Evolutionary conservation across 2,329 filamentous ascomycete species (phyloP).

Genomic region (Zymoseptoria passerinii): DNA sequence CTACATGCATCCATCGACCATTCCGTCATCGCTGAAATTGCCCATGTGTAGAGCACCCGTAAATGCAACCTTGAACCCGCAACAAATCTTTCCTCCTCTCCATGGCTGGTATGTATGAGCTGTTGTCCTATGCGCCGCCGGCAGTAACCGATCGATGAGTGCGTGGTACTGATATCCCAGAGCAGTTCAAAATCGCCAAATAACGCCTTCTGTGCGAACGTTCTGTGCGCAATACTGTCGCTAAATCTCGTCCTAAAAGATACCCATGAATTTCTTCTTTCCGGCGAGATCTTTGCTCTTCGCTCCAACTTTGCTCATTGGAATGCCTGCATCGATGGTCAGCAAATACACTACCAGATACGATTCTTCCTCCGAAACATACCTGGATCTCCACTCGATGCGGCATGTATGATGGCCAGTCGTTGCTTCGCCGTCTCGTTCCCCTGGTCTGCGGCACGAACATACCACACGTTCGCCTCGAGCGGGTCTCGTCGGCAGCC

Average conservation of each 20-base stretch:
- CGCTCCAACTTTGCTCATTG: constrained; percentile 28
- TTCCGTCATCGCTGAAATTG: not conserved
- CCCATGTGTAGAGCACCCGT: not conserved
- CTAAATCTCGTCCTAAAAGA: constrained; percentile 17
- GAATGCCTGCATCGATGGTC: constrained; percentile 10
- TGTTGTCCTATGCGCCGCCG: too few species aligned
- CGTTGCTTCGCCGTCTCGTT: constrained; percentile 84
- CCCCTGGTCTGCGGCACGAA: constrained; percentile 84
- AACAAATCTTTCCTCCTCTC: too few species aligned
- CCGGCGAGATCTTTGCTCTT: constrained; percentile 25
- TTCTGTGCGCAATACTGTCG: not conserved
- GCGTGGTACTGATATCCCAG: not conserved
- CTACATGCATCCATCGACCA: not conserved
- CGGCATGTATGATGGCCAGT: constrained; percentile 75
- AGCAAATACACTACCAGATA: not conserved
- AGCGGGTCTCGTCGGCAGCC: constrained; percentile 89
- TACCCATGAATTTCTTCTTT: constrained; percentile 27
- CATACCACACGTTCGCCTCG: constrained; percentile 97
- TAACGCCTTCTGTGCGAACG: not conserved
- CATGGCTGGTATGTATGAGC: too few species aligned
- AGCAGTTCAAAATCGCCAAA: not conserved
- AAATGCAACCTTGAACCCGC: not conserved
- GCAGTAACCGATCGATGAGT: not conserved
- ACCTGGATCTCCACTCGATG: constrained; percentile 54
- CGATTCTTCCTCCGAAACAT: not conserved